These are phyloP conservation scores for Melastoma malabathricum DNA, from an alignment of 345 rosid species.

Conservation along the genomic window DNA sequence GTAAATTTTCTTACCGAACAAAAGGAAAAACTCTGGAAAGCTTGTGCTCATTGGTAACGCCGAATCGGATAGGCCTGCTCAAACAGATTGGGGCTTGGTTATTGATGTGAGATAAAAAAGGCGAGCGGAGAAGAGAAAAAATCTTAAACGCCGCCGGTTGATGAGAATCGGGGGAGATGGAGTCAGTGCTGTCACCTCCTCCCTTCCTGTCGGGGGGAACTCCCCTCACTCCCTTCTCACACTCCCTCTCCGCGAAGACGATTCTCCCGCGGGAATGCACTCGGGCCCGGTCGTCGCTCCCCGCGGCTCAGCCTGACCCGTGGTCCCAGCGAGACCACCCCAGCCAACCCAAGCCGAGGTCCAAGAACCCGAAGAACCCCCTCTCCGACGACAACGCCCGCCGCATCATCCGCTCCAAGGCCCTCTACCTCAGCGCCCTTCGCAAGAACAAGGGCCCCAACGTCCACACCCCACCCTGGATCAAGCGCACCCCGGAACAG, in stretches of 20 bases:
- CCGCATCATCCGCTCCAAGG: constrained; percentile 66
- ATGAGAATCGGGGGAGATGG: neutral
- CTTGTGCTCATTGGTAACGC: too few relatives aligned
- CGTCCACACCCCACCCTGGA: constrained; percentile 73
- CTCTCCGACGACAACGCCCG: constrained; percentile 78
- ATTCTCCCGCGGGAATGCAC: neutral
- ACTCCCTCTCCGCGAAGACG: neutral
- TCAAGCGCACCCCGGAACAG: constrained; percentile 77
- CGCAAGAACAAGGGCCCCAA: constrained; percentile 68
- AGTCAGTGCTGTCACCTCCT: constrained; percentile 8
- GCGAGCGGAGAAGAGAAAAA: neutral
- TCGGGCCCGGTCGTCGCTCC: constrained; percentile 23
- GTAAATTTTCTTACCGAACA: too few relatives aligned
- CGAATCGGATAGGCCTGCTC: too few relatives aligned
- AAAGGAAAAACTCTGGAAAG: too few relatives aligned
- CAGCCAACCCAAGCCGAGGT: constrained; percentile 49
- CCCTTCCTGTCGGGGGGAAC: constrained; percentile 15
- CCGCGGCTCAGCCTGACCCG: constrained; percentile 31
- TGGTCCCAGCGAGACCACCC: constrained; percentile 78
- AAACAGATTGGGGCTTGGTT: too few relatives aligned
- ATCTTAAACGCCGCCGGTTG: too few relatives aligned
- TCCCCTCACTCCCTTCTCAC: constrained; percentile 13
- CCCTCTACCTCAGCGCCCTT: constrained; percentile 48
- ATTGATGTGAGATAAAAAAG: too few relatives aligned
- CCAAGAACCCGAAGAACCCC: constrained; percentile 48